phyloP scores from a whole-genome alignment of 2,329 filamentous ascomycete genomes.

The Neocucurbitaria cava region DNA sequence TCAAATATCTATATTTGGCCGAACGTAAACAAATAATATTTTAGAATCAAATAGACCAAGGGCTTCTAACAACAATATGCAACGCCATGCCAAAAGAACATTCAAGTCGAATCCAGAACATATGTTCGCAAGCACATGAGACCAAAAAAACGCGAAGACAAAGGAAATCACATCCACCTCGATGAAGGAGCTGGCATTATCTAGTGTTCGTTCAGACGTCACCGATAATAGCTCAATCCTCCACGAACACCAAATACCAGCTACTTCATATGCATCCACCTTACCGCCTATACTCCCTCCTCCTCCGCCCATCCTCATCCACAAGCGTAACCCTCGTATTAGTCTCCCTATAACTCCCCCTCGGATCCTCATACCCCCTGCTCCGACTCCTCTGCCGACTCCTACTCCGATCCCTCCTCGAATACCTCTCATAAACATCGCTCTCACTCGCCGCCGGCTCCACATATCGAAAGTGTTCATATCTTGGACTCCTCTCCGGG shows the following conservation, averaged over 20 bases:
- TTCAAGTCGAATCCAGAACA: neutral
- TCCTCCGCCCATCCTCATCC: constrained; percentile 30
- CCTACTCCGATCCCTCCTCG: constrained; percentile 31
- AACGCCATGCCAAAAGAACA: neutral
- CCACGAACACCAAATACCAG: too few species aligned
- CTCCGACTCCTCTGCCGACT: constrained; percentile 40
- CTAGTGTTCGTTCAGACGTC: too few species aligned
- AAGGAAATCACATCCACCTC: neutral
- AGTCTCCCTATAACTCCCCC: constrained; percentile 39
- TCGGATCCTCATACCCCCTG: constrained; percentile 35
- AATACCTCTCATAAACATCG: constrained; percentile 34
- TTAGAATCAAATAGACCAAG: neutral
- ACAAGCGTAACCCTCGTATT: constrained; percentile 40
- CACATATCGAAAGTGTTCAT: constrained; percentile 57
- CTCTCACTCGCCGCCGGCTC: constrained; percentile 47
- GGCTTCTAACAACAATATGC: neutral
- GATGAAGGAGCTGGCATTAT: neutral
- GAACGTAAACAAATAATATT: neutral
- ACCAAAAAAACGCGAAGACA: neutral
- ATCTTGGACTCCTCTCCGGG: constrained; percentile 44
- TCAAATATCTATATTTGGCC: neutral
- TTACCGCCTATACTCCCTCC: constrained; percentile 33
- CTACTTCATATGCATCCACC: neutral
- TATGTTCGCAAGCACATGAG: neutral
- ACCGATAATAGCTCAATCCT: too few species aligned